A percentile compares a stretch with the other conserved stretches of the same genome.
Conservation (phyloP, 371 early-diverging fungal species). For the Apophysomyces ossiformis region DNA sequence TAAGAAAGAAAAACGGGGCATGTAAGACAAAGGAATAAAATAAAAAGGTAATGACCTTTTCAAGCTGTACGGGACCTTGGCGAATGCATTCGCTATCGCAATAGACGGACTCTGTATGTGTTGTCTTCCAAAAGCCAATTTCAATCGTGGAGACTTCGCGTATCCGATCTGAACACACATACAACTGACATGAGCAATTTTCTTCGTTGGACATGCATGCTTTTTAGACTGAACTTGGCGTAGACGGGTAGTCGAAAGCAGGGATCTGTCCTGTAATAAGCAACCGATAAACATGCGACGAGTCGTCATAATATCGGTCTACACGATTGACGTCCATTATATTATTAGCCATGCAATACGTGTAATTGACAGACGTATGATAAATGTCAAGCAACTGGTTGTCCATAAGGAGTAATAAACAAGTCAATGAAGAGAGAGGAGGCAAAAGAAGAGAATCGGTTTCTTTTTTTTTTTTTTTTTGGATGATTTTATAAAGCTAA, state of each 20-base stretch:
- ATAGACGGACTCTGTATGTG: neutral
- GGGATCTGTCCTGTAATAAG: neutral
- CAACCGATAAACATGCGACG: neutral
- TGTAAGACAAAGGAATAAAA: neutral
- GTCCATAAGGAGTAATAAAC: neutral
- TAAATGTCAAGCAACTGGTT: neutral
- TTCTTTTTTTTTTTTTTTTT: neutral
- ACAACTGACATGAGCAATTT: neutral
- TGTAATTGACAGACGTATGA: neutral
- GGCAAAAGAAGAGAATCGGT: neutral
- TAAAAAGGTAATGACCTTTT: neutral
- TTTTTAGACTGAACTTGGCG: conserved; percentile 7
- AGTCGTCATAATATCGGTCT: neutral
- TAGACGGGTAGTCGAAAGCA: neutral
- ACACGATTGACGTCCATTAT: neutral
- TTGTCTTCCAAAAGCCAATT: neutral
- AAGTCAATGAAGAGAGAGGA: neutral
- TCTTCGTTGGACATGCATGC: neutral
- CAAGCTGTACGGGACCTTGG: neutral
- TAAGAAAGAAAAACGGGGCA: neutral
- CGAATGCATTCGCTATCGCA: neutral
- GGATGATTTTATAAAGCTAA: no score
- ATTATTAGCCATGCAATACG: neutral
- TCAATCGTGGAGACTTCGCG: neutral
- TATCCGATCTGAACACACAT: neutral